Conservation (phyloP, 306 rosid species). For the Inga laurina region DNA sequence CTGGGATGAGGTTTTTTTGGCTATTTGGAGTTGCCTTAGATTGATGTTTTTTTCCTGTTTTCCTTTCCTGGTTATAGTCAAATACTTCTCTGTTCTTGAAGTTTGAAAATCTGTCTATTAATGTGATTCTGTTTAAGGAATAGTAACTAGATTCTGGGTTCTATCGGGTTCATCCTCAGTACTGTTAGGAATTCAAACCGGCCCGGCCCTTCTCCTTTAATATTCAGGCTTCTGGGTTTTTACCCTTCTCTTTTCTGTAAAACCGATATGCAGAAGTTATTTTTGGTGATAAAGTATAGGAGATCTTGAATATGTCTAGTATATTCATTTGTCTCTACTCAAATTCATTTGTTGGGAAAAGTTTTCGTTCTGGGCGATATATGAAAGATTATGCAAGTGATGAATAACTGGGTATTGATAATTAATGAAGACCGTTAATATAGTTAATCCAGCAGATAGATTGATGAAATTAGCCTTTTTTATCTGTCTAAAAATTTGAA, state of each 20-base stretch:
- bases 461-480: background rate
- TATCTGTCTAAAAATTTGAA: background rate
- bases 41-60: background rate
- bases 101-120: background rate
- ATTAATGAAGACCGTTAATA: background rate
- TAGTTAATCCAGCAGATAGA: background rate
- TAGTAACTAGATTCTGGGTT: background rate
- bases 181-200: background rate
- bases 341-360: background rate
- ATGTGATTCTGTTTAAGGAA: background rate
- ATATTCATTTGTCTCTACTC: background rate
- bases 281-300: background rate
- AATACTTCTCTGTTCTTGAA: background rate
- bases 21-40: background rate
- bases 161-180: background rate
- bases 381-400: background rate
- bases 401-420: background rate
- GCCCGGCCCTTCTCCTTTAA: background rate
- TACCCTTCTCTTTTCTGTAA: background rate
- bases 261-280: background rate
- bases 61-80: background rate
- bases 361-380: background rate
- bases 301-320: background rate
- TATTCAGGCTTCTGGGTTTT: background rate
- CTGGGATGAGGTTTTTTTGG: background rate